Base-by-base conservation (phyloP, 768 basidiomycete species). In the Mycena metata region DNA sequence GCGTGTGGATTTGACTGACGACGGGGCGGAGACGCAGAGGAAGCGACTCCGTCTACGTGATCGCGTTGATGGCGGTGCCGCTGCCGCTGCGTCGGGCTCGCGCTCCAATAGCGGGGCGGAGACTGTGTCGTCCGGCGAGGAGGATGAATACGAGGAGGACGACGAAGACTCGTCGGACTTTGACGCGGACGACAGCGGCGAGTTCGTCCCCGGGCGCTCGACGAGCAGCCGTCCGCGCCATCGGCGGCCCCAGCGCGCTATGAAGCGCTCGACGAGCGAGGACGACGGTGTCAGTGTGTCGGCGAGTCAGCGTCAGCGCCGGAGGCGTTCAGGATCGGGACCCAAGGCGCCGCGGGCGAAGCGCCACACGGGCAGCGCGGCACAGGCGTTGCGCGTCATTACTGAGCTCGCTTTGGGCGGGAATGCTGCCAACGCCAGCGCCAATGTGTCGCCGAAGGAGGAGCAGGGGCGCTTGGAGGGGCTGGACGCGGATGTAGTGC, bases 351-450 rank as follows among this genome's bases (percentile, higher is more conserved):
- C 36, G n/a, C 39, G 41, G 19, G 43, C 21, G 23, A 69, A 46
- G 36, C 62, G 59, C 21, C 59, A 64, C 51, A 71, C 67, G 17
- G 70, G 70, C 36, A 71, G 70, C 61, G 70, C 70, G 23, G 67
- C 67, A 30, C 47, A 64, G 39, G 67, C 70, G 45, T 24, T 72
- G 60, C 46, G 67, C 17, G 67, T 58, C 21, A 13, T 72, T 33
- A 69, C 60, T 10, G 55, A 66, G 50, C 67, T 65, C 17, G 39
- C 39, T 39, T 39, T 39, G 39, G 15, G 39, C 9, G 39, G 11
- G 11, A 54, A 55, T 4, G n/a, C 19, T 3, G 65, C 60, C 21
- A 52, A 39, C 30, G 45, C 60, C 21, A 52, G 26, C 30, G 45
- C 41, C n/a, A 45, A 49, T 39, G n/a, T 36, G 39, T 15, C 10